phyloP scores from a whole-genome alignment of 1,139 yeast genomes.

The Debaryomyces sp. region DNA sequence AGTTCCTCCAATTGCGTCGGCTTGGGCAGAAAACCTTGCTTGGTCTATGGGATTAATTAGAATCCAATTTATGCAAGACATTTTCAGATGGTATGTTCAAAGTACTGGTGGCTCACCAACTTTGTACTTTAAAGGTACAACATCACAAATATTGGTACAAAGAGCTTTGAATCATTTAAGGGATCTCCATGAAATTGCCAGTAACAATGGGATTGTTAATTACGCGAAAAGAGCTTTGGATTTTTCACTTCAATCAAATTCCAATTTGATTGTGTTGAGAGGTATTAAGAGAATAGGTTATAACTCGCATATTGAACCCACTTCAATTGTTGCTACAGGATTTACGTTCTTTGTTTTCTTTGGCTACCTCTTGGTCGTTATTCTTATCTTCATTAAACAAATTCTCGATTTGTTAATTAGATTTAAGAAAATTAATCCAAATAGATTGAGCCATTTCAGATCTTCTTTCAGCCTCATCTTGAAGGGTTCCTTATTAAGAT shows the following conservation, averaged over 20 bases:
- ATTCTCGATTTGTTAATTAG: constrained; percentile 48
- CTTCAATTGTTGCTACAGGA: constrained; percentile 74
- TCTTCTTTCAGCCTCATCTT: constrained; percentile 55
- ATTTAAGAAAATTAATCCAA: constrained; percentile 48
- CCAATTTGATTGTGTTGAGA: constrained; percentile 61
- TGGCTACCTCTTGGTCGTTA: constrained; percentile 52
- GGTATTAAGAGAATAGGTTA: constrained; percentile 78
- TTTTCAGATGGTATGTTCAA: constrained; percentile 81
- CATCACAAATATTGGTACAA: constrained; percentile 67
- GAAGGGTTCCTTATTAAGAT: constrained; percentile 70
- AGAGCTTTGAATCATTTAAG: constrained; percentile 46
- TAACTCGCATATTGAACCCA: constrained; percentile 67
- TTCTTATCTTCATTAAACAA: constrained; percentile 57
- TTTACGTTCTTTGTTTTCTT: constrained; percentile 72
- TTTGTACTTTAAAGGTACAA: constrained; percentile 57
- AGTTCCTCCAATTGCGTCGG: constrained; percentile 77
- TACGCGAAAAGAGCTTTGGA: constrained; percentile 29
- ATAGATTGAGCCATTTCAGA: constrained; percentile 52
- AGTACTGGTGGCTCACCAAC: constrained; percentile 77
- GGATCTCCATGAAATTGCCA: constrained; percentile 25
- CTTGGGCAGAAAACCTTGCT: constrained; percentile 81
- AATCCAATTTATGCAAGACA: constrained; percentile 69
- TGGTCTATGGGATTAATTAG: constrained; percentile 86
- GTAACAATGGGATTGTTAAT: constrained; percentile 10
- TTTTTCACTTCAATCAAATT: constrained; percentile 37